Evolutionary conservation across 768 basidiomycete species (phyloP).

Genomic region (Termitomyces sp.): DNA sequence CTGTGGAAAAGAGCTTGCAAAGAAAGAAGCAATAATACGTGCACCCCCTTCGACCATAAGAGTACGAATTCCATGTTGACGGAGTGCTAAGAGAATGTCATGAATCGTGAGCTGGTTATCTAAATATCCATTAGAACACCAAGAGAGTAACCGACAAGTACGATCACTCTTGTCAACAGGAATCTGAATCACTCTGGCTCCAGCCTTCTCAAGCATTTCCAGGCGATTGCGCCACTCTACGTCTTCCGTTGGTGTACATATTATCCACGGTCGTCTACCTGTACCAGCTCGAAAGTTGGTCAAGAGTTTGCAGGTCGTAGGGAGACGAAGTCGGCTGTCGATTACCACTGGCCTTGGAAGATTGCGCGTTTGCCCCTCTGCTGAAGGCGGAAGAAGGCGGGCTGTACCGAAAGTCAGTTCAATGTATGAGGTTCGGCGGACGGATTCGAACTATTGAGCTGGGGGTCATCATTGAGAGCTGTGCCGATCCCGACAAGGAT

Average conservation of each 20-base stretch:
- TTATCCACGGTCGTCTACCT: conserved; percentile 71
- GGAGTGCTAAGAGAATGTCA: conserved; percentile 46
- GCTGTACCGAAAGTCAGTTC: conserved; percentile 27
- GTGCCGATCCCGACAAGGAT: conserved; percentile 92
- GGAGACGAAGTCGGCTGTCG: conserved; percentile 68
- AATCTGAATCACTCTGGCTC: conserved; percentile 60
- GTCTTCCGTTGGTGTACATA: conserved; percentile 37
- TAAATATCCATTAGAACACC: background rate
- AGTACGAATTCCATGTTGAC: conserved; percentile 52
- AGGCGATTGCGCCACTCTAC: conserved; percentile 27
- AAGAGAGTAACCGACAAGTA: background rate
- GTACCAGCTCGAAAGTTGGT: conserved; percentile 50
- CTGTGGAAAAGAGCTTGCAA: conserved; percentile 23
- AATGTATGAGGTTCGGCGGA: background rate
- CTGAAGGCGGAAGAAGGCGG: conserved; percentile 46
- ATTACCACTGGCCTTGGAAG: conserved; percentile 84
- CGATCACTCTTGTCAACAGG: conserved; percentile 30
- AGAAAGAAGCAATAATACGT: conserved; percentile 69
- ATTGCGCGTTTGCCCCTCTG: conserved; percentile 27
- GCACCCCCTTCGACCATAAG: conserved; percentile 98
- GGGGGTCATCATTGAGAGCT: conserved; percentile 86
- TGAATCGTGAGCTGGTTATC: conserved; percentile 33
- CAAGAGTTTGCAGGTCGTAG: conserved; percentile 63
- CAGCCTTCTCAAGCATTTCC: conserved; percentile 50
- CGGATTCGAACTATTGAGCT: conserved; percentile 72